These are phyloP conservation scores for Thecaphora thlaspeos DNA, from an alignment of 1,284 basidiomycete genomes.

Conservation along the genomic window DNA sequence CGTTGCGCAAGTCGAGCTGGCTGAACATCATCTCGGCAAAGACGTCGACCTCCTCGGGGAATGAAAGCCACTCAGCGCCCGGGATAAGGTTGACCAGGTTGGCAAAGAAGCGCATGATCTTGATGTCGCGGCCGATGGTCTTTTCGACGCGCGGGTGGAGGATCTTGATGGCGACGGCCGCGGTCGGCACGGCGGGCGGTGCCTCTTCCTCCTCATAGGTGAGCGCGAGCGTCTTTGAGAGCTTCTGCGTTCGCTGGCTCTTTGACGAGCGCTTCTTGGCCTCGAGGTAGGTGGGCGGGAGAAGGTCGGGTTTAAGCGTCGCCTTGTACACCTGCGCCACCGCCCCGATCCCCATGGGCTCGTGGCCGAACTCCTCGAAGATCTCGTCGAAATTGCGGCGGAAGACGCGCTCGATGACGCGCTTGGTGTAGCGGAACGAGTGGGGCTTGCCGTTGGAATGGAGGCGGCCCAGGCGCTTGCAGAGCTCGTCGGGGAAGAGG, in stretches of 20 bases:
- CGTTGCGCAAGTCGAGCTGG: slow-evolving; percentile 86
- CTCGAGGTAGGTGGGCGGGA: slow-evolving; percentile 64
- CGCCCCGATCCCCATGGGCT: slow-evolving; percentile 92
- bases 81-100: slow-evolving; percentile 75
- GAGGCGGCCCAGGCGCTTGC: slow-evolving; percentile 77
- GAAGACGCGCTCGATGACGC: slow-evolving; percentile 81
- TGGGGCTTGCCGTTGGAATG: slow-evolving; percentile 89
- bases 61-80: slow-evolving; percentile 92
- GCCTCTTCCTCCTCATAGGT: slow-evolving; percentile 45
- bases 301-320: slow-evolving; percentile 75
- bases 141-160: slow-evolving; percentile 76
- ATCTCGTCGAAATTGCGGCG: slow-evolving; percentile 71
- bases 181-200: slow-evolving; percentile 45
- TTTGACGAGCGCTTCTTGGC: slow-evolving; percentile 23
- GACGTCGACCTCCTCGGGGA: slow-evolving; percentile 90
- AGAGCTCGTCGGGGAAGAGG: slow-evolving; percentile 88
- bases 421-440: slow-evolving; percentile 75
- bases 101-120: slow-evolving; percentile 94
- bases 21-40: slow-evolving; percentile 97
- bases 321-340: slow-evolving; percentile 95
- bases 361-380: slow-evolving; percentile 83
- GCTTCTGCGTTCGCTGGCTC: slow-evolving; percentile 14
- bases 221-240: slow-evolving; percentile 40
- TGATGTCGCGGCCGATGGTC: slow-evolving; percentile 80
- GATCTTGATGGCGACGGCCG: slow-evolving; percentile 87